A percentile compares a stretch with the other conserved stretches of the same genome.
Evolutionary conservation across 768 basidiomycete genomes (phyloP).

Genomic region (Boletus subparvulus): DNA sequence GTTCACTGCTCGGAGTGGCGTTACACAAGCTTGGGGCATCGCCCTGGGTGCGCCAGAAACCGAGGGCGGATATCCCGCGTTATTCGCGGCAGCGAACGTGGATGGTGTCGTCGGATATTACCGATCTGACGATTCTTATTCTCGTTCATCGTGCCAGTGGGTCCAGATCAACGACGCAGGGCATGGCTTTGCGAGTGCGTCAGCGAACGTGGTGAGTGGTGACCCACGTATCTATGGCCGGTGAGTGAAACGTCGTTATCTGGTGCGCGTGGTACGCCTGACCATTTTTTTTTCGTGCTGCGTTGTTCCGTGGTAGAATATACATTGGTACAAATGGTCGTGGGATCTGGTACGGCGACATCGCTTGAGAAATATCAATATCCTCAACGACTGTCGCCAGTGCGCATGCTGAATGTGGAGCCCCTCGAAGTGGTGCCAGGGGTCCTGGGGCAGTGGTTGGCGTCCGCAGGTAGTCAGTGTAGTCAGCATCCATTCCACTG

Average conservation of each 20-base stretch:
- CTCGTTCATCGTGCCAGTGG: constrained; percentile 41
- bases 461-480: too few species aligned
- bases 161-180: constrained; percentile 56
- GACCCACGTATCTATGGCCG: constrained; percentile 14
- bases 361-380: background rate
- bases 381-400: background rate
- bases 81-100: constrained; percentile 6
- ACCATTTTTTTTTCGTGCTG: background rate
- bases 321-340: constrained; percentile 15
- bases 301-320: background rate
- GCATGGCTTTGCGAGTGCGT: constrained; percentile 56
- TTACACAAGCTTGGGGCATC: constrained; percentile 8
- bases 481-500: too few species aligned
- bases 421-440: too few species aligned
- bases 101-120: constrained; percentile 28
- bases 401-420: background rate
- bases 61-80: background rate
- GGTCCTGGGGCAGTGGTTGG: too few species aligned
- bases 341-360: constrained; percentile 11
- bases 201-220: constrained; percentile 47
- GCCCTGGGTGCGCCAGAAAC: constrained; percentile 3
- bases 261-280: background rate
- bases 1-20: background rate
- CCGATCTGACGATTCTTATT: constrained; percentile 48
- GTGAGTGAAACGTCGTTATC: background rate